phyloP scores from a whole-genome alignment of 1,139 yeast genomes.

The Geotrichum fermentans region DNA sequence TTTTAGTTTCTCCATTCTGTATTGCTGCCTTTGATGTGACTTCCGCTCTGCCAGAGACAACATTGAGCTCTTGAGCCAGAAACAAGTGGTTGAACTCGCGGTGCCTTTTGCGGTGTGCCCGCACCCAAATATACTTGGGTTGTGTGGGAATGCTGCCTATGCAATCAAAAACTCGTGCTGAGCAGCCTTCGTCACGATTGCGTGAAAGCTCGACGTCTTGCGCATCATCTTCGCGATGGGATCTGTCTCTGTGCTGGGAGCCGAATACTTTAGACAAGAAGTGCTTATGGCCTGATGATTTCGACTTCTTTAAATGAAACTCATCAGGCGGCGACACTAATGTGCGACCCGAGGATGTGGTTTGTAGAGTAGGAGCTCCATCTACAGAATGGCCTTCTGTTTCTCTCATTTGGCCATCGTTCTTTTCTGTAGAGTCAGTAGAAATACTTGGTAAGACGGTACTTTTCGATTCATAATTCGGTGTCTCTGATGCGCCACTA shows the following conservation, averaged over 20 bases:
- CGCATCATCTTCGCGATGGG: slow-evolving; percentile 11
- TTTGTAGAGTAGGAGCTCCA: background rate
- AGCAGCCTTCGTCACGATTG: slow-evolving; percentile 35
- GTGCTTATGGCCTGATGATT: background rate
- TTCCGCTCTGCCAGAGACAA: background rate
- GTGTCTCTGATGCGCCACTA: no score
- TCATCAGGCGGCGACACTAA: background rate
- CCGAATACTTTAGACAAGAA: slow-evolving; percentile 9
- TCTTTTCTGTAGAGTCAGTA: no score
- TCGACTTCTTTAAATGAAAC: background rate
- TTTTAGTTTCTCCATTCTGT: slow-evolving; percentile 24
- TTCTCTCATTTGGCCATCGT: no score
- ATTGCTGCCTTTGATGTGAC: slow-evolving; percentile 1
- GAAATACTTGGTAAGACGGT: no score
- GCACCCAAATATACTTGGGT: slow-evolving; percentile 39
- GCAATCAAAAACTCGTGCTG: slow-evolving; percentile 35
- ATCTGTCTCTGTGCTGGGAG: background rate
- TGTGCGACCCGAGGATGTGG: background rate
- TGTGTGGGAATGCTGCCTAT: slow-evolving; percentile 32
- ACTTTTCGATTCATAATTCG: no score
- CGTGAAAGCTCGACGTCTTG: slow-evolving; percentile 8
- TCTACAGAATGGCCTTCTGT: no score
- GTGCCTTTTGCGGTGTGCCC: slow-evolving; percentile 35
- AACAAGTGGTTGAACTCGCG: slow-evolving; percentile 53
- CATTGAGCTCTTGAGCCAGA: slow-evolving; percentile 70